A percentile compares a stretch with the other conserved stretches of the same genome.
phyloP scores from a whole-genome alignment of 805 yeast genomes.

The Candida manassasensis region DNA sequence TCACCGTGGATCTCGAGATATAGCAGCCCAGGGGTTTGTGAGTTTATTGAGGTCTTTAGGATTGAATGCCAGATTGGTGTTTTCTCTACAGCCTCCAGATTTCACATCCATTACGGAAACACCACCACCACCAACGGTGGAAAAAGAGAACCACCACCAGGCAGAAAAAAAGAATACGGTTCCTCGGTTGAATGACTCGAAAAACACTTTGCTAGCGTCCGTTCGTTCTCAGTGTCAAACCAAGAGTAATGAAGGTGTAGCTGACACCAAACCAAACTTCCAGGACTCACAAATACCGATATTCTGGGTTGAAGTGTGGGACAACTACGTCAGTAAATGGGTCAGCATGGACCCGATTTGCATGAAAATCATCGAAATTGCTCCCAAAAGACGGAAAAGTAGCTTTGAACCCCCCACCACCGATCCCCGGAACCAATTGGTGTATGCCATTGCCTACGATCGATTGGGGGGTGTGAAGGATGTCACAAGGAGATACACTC shows the following conservation, averaged over 20 bases:
- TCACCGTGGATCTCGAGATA: slow-evolving; percentile 67
- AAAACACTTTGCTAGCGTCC: slow-evolving; percentile 7
- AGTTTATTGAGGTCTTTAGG: slow-evolving; percentile 67
- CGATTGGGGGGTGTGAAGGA: slow-evolving; percentile 63
- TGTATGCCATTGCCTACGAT: slow-evolving; percentile 79
- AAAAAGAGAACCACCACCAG: slow-evolving; percentile 2
- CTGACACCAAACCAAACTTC: slow-evolving; percentile 15
- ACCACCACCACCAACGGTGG: slow-evolving; percentile 8
- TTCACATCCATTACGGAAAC: slow-evolving; percentile 40
- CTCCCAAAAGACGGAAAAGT: slow-evolving; percentile 47
- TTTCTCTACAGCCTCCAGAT: slow-evolving; percentile 89
- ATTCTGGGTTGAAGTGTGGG: slow-evolving; percentile 96
- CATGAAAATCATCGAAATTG: slow-evolving; percentile 56
- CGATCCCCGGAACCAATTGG: slow-evolving; percentile 53
- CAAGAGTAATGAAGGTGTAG: slow-evolving; percentile 10
- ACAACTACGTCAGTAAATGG: slow-evolving; percentile 66
- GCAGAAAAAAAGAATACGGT: not conserved
- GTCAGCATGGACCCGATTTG: slow-evolving; percentile 81
- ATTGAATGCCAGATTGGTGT: slow-evolving; percentile 67
- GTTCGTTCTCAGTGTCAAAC: slow-evolving; percentile 12
- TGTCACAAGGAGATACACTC: slow-evolving; percentile 79
- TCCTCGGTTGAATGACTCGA: slow-evolving; percentile 16
- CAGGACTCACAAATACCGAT: slow-evolving; percentile 51
- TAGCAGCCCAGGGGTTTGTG: slow-evolving; percentile 85
- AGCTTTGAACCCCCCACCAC: slow-evolving; percentile 69